phyloP scores from a whole-genome alignment of 164 flowering plant species.

The Sextonia rubra region DNA sequence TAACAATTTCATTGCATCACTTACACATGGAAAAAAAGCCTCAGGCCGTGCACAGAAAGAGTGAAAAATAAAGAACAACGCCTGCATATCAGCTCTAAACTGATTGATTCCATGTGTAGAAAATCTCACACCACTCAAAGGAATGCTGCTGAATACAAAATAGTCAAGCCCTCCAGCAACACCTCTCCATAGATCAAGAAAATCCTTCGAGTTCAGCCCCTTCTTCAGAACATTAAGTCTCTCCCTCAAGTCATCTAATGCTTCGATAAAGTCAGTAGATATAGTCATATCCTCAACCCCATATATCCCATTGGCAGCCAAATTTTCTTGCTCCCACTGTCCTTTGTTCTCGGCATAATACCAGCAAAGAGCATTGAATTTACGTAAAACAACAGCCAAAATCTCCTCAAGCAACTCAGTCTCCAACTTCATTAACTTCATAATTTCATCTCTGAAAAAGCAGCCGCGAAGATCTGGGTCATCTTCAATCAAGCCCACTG shows the following conservation, averaged over 20 bases:
- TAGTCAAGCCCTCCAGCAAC: slow-evolving; percentile 63
- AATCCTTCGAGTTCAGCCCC: slow-evolving; percentile 47
- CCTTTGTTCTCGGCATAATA: slow-evolving; percentile 30
- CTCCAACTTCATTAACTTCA: slow-evolving; percentile 37
- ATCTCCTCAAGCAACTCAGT: slow-evolving; percentile 54
- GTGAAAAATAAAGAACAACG: slow-evolving; percentile 43
- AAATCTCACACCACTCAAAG: slow-evolving; percentile 23
- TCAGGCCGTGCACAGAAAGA: slow-evolving; percentile 55
- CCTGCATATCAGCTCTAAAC: slow-evolving; percentile 43
- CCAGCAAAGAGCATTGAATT: slow-evolving; percentile 34
- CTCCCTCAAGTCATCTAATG: slow-evolving; percentile 44
- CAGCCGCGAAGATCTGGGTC: slow-evolving; percentile 12
- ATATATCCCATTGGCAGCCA: background rate
- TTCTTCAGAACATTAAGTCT: slow-evolving; percentile 24
- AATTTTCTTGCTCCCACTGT: slow-evolving; percentile 17
- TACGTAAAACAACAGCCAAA: slow-evolving; percentile 35
- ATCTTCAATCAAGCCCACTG: background rate
- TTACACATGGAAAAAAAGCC: slow-evolving; percentile 57
- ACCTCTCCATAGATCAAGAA: slow-evolving; percentile 61
- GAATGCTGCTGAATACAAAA: slow-evolving; percentile 35
- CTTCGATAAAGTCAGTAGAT: slow-evolving; percentile 35
- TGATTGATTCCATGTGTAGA: slow-evolving; percentile 24
- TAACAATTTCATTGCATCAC: slow-evolving; percentile 44
- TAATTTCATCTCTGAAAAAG: slow-evolving; percentile 53
- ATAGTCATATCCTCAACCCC: slow-evolving; percentile 15